Percentiles rank a stretch among this genome's conserved stretches.
These are phyloP conservation scores for Davidsoniella australis DNA, from an alignment of 2,329 filamentous ascomycete genomes.

Conservation along the genomic window DNA sequence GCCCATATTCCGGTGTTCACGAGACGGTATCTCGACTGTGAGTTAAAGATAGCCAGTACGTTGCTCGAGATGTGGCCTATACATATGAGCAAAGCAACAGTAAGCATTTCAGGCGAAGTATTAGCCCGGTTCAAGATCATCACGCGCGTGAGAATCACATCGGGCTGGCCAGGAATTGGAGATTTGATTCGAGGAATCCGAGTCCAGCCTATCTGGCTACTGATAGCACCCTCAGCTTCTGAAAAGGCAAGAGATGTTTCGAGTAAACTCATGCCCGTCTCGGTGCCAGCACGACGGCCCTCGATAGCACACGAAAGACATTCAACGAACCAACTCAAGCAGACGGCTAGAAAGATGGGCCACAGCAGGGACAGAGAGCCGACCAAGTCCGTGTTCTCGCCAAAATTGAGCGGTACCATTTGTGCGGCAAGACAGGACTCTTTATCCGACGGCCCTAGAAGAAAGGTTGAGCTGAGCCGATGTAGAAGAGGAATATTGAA, in stretches of 20 bases:
- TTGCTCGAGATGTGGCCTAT: conserved; percentile 83
- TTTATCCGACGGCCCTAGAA: conserved; percentile 58
- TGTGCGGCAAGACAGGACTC: conserved; percentile 57
- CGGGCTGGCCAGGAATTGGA: conserved; percentile 20
- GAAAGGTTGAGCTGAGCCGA: conserved; percentile 48
- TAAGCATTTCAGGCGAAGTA: conserved; percentile 71
- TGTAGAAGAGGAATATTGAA: conserved; percentile 55
- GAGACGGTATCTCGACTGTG: conserved; percentile 66
- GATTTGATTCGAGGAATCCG: conserved; percentile 34
- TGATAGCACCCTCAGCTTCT: conserved; percentile 79
- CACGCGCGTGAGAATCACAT: conserved; percentile 30
- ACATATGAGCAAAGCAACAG: conserved; percentile 74
- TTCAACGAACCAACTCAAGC: conserved; percentile 72
- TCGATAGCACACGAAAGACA: conserved; percentile 77
- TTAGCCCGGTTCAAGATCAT: conserved; percentile 69
- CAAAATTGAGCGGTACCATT: conserved; percentile 40
- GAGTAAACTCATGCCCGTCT: conserved; percentile 91
- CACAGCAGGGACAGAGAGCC: conserved; percentile 67
- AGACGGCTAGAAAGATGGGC: conserved; percentile 55
- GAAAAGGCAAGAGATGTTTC: conserved; percentile 93
- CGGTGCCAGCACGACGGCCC: conserved; percentile 60
- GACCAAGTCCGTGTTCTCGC: conserved; percentile 37
- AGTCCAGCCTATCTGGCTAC: conserved; percentile 59
- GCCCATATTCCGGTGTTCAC: conserved; percentile 82
- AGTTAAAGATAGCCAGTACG: conserved; percentile 59